Evolutionary conservation across 2,329 filamentous ascomycete genomes (phyloP).

Genomic region (Endocalyx cinctus): DNA sequence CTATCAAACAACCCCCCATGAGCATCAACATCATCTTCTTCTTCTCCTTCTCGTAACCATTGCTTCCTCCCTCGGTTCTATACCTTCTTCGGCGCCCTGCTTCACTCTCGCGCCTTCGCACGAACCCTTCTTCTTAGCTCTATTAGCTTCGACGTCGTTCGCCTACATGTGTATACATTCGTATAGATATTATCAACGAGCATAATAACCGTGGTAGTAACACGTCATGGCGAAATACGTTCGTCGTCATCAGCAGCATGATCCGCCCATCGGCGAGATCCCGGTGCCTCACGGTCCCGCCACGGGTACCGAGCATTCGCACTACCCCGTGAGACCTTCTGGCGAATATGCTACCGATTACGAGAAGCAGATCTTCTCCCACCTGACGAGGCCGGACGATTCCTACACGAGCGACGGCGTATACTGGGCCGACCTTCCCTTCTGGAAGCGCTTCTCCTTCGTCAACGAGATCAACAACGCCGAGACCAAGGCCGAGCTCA

Average conservation of each 20-base stretch:
- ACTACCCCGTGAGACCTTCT: conserved; percentile 35
- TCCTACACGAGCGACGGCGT: conserved; percentile 75
- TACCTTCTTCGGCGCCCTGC: too few relatives aligned
- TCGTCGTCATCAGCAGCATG: conserved; percentile 35
- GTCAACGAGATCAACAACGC: conserved; percentile 67
- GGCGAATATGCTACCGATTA: conserved; percentile 38
- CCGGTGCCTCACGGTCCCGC: conserved; percentile 51
- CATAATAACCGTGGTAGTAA: too few relatives aligned
- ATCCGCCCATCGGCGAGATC: conserved; percentile 44
- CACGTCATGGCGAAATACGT: conserved; percentile 34
- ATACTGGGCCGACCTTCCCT: conserved; percentile 88
- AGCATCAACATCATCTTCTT: too few relatives aligned
- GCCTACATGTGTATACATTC: too few relatives aligned
- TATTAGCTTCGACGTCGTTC: too few relatives aligned
- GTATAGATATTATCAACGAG: too few relatives aligned
- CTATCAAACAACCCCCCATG: too few relatives aligned
- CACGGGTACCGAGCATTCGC: conserved; percentile 45
- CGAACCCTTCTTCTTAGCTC: too few relatives aligned
- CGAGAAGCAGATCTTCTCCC: conserved; percentile 64
- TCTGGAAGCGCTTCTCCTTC: conserved; percentile 67
- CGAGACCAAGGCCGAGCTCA: conserved; percentile 66
- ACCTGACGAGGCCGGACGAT: conserved; percentile 82
- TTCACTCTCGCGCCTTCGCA: too few relatives aligned
- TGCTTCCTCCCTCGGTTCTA: too few relatives aligned
- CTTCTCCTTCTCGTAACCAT: too few relatives aligned